Evolutionary conservation across 441 rosid genomes (phyloP).

Genomic region (Cnidoscolus chayamansa): DNA sequence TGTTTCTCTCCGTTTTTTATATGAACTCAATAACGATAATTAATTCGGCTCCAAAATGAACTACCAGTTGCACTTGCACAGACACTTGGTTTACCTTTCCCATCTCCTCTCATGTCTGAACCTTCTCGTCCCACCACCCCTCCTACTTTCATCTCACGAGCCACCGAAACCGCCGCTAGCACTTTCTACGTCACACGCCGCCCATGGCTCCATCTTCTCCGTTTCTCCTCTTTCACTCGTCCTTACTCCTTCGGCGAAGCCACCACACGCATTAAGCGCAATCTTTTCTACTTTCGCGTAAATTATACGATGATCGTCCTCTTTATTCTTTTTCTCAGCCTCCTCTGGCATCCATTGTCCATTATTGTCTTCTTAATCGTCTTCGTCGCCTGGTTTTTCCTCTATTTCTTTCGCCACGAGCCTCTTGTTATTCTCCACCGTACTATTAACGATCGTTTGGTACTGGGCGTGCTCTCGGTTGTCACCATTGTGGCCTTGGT

Average conservation of each 20-base stretch:
- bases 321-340: constrained; percentile 52
- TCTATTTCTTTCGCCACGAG: constrained; percentile 58
- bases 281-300: constrained; percentile 55
- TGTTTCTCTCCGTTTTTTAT: too few species aligned
- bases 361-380: constrained; percentile 52
- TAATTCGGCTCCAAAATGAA: too few species aligned
- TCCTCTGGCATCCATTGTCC: constrained; percentile 65
- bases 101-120: constrained; percentile 30
- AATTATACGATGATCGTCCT: constrained; percentile 54
- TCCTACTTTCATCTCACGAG: constrained; percentile 26
- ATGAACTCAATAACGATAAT: too few species aligned
- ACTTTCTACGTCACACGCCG: constrained; percentile 44
- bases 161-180: constrained; percentile 25
- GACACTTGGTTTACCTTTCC: neutral
- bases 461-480: constrained; percentile 38
- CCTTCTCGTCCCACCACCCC: constrained; percentile 21
- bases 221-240: constrained; percentile 35
- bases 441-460: constrained; percentile 52
- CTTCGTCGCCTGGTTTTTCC: constrained; percentile 58
- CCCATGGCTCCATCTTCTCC: constrained; percentile 52
- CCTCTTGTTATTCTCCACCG: constrained; percentile 43
- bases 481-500: constrained; percentile 50
- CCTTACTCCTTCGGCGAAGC: constrained; percentile 49
- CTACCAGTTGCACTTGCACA: too few species aligned
- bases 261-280: constrained; percentile 38